phyloP scores from a whole-genome alignment of 306 rosid species.

The Cicer yamashitae region DNA sequence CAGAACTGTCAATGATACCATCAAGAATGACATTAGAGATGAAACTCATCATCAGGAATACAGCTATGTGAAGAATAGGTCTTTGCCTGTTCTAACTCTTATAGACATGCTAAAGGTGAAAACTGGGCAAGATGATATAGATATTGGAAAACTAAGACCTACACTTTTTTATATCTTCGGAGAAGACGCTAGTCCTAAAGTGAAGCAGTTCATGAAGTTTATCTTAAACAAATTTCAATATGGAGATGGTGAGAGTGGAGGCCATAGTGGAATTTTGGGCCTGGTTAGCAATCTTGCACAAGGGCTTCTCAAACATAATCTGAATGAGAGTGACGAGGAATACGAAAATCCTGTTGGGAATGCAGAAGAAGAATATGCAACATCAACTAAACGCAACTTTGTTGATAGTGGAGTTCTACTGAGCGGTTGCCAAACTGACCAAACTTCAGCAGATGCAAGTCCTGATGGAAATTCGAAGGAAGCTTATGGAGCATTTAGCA shows the following conservation, averaged over 20 bases:
- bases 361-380: slow-evolving; percentile 65
- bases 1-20: slow-evolving; percentile 45
- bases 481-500: slow-evolving; percentile 84
- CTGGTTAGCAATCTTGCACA: slow-evolving; percentile 68
- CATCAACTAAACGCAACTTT: slow-evolving; percentile 47
- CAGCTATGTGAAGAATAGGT: slow-evolving; percentile 54
- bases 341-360: slow-evolving; percentile 53
- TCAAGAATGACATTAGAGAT: slow-evolving; percentile 52
- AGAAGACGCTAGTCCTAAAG: slow-evolving; percentile 83
- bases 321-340: slow-evolving; percentile 57
- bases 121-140: slow-evolving; percentile 72
- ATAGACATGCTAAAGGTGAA: slow-evolving; percentile 73
- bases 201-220: slow-evolving; percentile 75
- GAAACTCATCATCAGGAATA: slow-evolving; percentile 47
- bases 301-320: slow-evolving; percentile 60
- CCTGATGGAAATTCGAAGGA: slow-evolving; percentile 55
- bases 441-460: slow-evolving; percentile 83
- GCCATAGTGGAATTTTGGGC: slow-evolving; percentile 53
- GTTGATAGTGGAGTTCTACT: slow-evolving; percentile 66
- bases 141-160: slow-evolving; percentile 70
- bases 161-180: slow-evolving; percentile 68
- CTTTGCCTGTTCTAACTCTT: slow-evolving; percentile 66
- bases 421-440: slow-evolving; percentile 80
- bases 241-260: slow-evolving; percentile 43
- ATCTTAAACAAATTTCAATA: slow-evolving; percentile 56